phyloP scores from a whole-genome alignment of 257 asterid species.

The Nicotiana tomentosiformis region DNA sequence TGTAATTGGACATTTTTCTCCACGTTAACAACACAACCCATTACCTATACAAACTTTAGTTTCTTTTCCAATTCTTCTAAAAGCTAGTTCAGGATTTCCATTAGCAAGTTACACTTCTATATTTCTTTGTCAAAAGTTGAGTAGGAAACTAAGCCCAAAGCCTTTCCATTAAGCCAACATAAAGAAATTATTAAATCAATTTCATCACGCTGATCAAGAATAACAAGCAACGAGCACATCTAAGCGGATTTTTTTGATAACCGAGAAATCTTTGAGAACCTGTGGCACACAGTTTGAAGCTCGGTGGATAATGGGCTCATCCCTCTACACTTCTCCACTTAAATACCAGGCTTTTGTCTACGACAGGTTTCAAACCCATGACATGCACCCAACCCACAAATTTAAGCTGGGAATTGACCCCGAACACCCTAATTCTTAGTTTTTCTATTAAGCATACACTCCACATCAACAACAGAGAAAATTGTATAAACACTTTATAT shows the following conservation, averaged over 20 bases:
- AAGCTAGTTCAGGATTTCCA: not conserved
- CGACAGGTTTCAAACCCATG: too few species aligned
- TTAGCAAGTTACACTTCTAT: not conserved
- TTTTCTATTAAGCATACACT: not conserved
- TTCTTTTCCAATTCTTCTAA: not conserved
- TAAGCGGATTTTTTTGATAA: not conserved
- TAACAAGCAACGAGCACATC: constrained; percentile 1
- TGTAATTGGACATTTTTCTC: not conserved
- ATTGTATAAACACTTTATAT: not conserved
- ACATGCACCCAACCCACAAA: too few species aligned
- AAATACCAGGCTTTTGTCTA: too few species aligned
- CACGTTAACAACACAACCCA: not conserved
- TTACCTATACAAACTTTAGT: not conserved
- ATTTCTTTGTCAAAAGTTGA: not conserved
- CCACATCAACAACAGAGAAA: not conserved
- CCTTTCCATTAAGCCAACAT: not conserved
- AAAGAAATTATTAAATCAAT: not conserved
- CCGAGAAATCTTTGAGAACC: too few species aligned
- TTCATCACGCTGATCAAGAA: not conserved
- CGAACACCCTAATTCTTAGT: not conserved
- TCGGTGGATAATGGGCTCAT: too few species aligned
- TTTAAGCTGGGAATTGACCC: not conserved
- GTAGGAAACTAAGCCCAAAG: not conserved
- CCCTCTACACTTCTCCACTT: too few species aligned
- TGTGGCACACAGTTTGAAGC: too few species aligned